Evolutionary conservation across 2,329 filamentous ascomycete genomes (phyloP), one percentile per base, ranked within the genome.

Genomic region (Xylariaceae sp.): DNA sequence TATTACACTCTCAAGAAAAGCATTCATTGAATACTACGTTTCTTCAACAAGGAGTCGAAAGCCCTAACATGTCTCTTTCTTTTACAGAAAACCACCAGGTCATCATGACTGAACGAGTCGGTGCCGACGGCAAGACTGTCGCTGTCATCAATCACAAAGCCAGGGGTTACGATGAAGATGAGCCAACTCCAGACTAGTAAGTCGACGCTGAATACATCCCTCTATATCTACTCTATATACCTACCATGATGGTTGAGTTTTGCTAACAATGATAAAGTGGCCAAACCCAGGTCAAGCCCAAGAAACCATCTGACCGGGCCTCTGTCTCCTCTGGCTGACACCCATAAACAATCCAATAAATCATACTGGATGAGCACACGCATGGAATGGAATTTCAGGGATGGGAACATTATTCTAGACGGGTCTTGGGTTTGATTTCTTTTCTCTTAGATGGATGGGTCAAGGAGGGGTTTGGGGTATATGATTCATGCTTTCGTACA

Each of bases 111-210:
- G 55, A 56, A 13, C 45, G 62, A 47, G 10, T n/a, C 4, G 34
- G 11, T 13, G 3, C 51, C 2, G 4, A 30, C 8, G 37, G 56
- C 23, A 8, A 9, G 2, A n/a, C 0, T 4, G 49, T 50, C 3
- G 10, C 55, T 17, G 53, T 34, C 8, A 50, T 23, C 48, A 59
- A 64, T 18, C 53, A 64, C 52, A 13, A 57, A 7, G 60, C 62
- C 7, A 55, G 60, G 13, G 54, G 53, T 5, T 60, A 42, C 23
- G 62, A 64, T 0, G 1, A 30, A 0, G 1, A 48, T 42, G 62
- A 58, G n/a, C 62, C 62, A 18, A 53, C 6, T 30, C 62, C 62
- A 2, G 7, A 2, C 23, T 64, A 62, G 62, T 64, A 23, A 60
- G 62, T 64, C 5, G 17, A 6, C 23, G 4, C 23, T 3, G 9